Percentiles rank a stretch among this genome's conserved stretches.
Evolutionary conservation across 768 basidiomycete genomes (phyloP).

Genomic region (Suillus fuscotomentosus): DNA sequence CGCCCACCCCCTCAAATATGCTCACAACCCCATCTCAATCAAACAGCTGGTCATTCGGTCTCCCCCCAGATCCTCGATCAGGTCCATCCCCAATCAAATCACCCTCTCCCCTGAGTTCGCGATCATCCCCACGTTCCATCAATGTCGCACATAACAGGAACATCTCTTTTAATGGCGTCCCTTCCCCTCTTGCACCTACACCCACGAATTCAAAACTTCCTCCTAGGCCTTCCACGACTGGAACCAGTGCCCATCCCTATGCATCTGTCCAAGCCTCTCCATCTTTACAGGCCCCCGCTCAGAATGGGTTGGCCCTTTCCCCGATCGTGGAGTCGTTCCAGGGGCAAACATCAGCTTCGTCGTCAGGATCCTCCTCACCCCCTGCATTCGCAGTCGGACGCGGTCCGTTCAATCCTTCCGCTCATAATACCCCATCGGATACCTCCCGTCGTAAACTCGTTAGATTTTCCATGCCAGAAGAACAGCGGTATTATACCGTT

Average conservation of each 20-base stretch:
- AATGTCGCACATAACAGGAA: constrained; percentile 52
- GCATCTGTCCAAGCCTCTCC: constrained; percentile 49
- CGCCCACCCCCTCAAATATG: constrained; percentile 27
- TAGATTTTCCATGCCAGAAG: constrained; percentile 85
- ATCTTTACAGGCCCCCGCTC: constrained; percentile 36
- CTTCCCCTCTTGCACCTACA: constrained; percentile 36
- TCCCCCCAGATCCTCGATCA: constrained; percentile 63
- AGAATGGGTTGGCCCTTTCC: constrained; percentile 49
- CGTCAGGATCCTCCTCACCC: constrained; percentile 46
- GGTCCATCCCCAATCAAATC: constrained; percentile 41
- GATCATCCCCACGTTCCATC: constrained; percentile 36
- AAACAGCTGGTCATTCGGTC: constrained; percentile 47
- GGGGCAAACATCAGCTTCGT: constrained; percentile 6
- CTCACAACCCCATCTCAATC: constrained; percentile 41
- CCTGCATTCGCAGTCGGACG: constrained; percentile 56
- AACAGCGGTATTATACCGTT: constrained; percentile 72
- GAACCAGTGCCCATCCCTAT: constrained; percentile 55
- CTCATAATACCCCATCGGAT: constrained; percentile 52
- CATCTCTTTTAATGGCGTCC: constrained; percentile 46
- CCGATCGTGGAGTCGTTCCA: constrained; percentile 71
- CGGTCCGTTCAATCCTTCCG: constrained; percentile 53
- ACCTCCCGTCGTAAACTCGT: constrained; percentile 82
- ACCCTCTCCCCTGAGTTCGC: constrained; percentile 25
- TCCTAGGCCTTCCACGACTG: constrained; percentile 41
- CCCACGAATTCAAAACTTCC: constrained; percentile 42